Base-by-base conservation (phyloP, 2,329 filamentous ascomycete genomes). In the Colletotrichum liaoningense region DNA sequence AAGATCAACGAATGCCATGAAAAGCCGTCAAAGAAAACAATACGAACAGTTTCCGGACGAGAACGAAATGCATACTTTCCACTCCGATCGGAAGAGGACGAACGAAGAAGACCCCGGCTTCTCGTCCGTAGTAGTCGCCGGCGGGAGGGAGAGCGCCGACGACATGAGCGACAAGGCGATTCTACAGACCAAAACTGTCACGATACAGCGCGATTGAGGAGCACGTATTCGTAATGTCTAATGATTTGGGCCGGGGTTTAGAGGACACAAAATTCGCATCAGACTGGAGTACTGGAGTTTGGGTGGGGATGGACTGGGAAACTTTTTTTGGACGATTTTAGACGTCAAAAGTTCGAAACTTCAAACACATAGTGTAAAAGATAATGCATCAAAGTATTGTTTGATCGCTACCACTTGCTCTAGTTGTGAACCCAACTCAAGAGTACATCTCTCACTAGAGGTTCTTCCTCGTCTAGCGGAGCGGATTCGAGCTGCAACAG, bases 131-230 rank as follows among this genome's bases (percentile, higher is more conserved):
- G 69, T 68, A 26, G 67, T 72, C 9, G 62, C 62, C 11, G 58
- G 35, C 11, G 52, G 49, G 1, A 73, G 69, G 14, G 74, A 66
- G 0, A 64, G 75, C 11, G 58, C 67, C 24, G 78, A 79, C 26
- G 74, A 77, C 58, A 74, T 75, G 33, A 78, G 78, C 38, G 77
- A 78, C n/a, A 79, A 76, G 63, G 75, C 78, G 3, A 79, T 79
- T 62, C 33, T 78, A n/a, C 77, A 78, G 52, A 78, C 76, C 0
- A 78, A 75, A 68, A 78, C 75, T 6, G 74, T 79, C 26, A 77
- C 75, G 1, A 71, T 78, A 5, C 73, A 69, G 19, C 71, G 38
- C 26, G 70, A 73, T 7, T 67, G 59, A 42, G 33, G 19, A 22
- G 9, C 1, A 19, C 19, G 19, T 26, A 52, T n/a, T 9, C 19